These are phyloP conservation scores for Scheffersomyces cryptocercus DNA, from an alignment of 1,139 yeast genomes.

Conservation along the genomic window DNA sequence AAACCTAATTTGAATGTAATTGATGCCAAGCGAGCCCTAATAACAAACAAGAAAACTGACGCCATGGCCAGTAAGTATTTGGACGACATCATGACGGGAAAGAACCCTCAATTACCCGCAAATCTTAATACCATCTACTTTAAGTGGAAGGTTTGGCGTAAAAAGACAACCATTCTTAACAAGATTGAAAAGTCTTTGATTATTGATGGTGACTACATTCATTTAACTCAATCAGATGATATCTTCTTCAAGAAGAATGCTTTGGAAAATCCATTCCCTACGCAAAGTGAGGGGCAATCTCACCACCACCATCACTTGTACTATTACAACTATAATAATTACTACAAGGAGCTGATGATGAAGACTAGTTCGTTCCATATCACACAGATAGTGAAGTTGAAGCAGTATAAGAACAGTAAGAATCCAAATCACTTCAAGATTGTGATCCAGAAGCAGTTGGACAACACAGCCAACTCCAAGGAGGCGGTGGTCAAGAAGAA, in stretches of 20 bases:
- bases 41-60: slow-evolving; percentile 1
- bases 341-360: slow-evolving; percentile 46
- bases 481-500: slow-evolving; percentile 54
- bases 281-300: slow-evolving; percentile 12
- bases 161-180: slow-evolving; percentile 80
- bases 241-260: slow-evolving; percentile 53
- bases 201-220: slow-evolving; percentile 91
- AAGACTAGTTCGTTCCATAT: slow-evolving; percentile 89
- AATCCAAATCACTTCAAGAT: slow-evolving; percentile 81
- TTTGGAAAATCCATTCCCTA: slow-evolving; percentile 30
- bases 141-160: slow-evolving; percentile 81
- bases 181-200: slow-evolving; percentile 83
- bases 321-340: slow-evolving; percentile 54
- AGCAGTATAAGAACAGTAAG: slow-evolving; percentile 65
- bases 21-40: not conserved
- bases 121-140: slow-evolving; percentile 42
- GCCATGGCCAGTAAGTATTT: slow-evolving; percentile 28
- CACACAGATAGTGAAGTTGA: slow-evolving; percentile 72
- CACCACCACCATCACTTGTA: slow-evolving; percentile 44
- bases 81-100: slow-evolving; percentile 38
- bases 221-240: slow-evolving; percentile 78
- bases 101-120: slow-evolving; percentile 34
- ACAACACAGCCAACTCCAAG: slow-evolving; percentile 41
- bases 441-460: slow-evolving; percentile 62
- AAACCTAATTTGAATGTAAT: not conserved